Conservation (phyloP, 495 filamentous ascomycete genomes). For the Neurospora hispaniola region DNA sequence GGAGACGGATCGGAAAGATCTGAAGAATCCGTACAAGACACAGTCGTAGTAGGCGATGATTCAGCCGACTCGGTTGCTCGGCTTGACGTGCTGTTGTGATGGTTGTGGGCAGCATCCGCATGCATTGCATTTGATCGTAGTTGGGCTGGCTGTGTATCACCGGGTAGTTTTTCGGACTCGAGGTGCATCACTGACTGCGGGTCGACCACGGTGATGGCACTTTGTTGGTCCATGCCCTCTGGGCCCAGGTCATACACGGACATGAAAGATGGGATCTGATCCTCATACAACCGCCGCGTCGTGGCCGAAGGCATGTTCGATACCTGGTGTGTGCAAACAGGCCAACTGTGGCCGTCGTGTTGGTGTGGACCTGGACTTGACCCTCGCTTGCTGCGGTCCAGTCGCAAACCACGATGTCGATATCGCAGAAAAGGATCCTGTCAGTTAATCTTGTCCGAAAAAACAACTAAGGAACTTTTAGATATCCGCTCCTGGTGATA, state of each 20-base stretch:
- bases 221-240: constrained; percentile 33
- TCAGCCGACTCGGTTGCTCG: constrained; percentile 77
- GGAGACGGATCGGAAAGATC: constrained; percentile 85
- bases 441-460: neutral
- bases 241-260: constrained; percentile 51
- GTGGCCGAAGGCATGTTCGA: constrained; percentile 45
- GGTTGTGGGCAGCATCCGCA: constrained; percentile 38
- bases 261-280: constrained; percentile 65
- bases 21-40: constrained; percentile 85
- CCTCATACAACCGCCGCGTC: constrained; percentile 44
- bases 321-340: constrained; percentile 1
- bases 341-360: neutral
- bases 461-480: neutral
- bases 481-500: neutral
- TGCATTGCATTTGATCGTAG: constrained; percentile 25
- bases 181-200: constrained; percentile 30
- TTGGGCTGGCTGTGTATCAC: constrained; percentile 18
- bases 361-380: neutral
- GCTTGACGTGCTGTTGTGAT: constrained; percentile 64
- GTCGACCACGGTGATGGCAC: constrained; percentile 34
- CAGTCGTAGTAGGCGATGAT: constrained; percentile 88
- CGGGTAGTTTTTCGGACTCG: constrained; percentile 22
- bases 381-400: constrained; percentile 10
- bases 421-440: constrained; percentile 6
- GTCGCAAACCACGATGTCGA: constrained; percentile 13